Conservation (phyloP, 768 basidiomycete genomes). For the Lentinula sp. region DNA sequence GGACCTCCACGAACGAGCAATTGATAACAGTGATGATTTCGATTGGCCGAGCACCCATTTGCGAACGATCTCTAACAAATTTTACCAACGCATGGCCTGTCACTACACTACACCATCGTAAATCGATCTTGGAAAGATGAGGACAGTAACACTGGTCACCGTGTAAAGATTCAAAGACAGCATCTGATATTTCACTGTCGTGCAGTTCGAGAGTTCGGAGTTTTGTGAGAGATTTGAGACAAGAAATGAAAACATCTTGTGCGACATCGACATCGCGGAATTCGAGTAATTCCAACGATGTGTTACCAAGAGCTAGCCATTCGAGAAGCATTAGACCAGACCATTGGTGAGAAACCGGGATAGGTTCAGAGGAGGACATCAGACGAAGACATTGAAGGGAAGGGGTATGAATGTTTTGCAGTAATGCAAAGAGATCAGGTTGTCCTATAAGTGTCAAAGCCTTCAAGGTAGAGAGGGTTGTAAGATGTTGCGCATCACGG, state of each 20-base stretch:
- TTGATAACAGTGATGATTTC: constrained; percentile 46
- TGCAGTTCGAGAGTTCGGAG: constrained; percentile 49
- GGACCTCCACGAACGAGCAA: constrained; percentile 50
- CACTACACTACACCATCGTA: constrained; percentile 50
- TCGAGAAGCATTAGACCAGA: constrained; percentile 21
- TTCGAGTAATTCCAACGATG: constrained; percentile 36
- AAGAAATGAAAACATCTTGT: constrained; percentile 27
- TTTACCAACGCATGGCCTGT: constrained; percentile 44
- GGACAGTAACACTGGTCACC: constrained; percentile 40
- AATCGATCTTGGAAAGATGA: constrained; percentile 39
- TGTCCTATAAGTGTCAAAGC: constrained; percentile 23
- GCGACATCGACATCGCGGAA: constrained; percentile 43
- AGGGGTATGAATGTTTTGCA: constrained; percentile 26
- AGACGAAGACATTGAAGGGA: constrained; percentile 31
- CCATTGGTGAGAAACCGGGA: constrained; percentile 24
- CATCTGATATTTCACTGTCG: constrained; percentile 51
- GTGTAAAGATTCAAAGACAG: constrained; percentile 29
- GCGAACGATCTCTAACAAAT: constrained; percentile 36
- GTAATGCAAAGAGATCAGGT: constrained; percentile 21
- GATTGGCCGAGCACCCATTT: constrained; percentile 23
- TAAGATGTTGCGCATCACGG: constrained; percentile 8
- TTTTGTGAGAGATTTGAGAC: constrained; percentile 28
- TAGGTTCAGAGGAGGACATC: constrained; percentile 28
- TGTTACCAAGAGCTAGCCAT: constrained; percentile 21
- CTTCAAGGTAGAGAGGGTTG: constrained; percentile 18